phyloP scores from a whole-genome alignment of 2,329 filamentous ascomycete species.

The Stemphylium lycopersici region DNA sequence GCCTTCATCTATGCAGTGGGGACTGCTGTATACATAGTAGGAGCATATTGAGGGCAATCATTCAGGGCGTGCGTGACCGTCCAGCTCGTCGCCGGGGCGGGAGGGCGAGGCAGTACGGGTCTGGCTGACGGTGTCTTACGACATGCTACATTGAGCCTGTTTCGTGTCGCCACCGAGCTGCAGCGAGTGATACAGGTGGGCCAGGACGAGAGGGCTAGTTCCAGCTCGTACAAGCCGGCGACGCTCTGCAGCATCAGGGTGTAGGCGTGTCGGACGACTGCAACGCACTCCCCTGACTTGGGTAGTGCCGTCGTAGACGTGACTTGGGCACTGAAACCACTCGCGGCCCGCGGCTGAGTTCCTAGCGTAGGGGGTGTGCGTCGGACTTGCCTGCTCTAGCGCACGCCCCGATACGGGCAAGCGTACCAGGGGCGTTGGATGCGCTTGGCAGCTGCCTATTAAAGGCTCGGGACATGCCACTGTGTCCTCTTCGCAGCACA shows the following conservation, averaged over 20 bases:
- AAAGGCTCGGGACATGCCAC: constrained; percentile 47
- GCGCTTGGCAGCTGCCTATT: constrained; percentile 34
- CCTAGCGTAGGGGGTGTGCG: constrained; percentile 24
- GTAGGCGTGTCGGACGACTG: constrained; percentile 16
- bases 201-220: constrained; percentile 21
- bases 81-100: constrained; percentile 8
- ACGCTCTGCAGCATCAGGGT: constrained; percentile 10
- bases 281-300: constrained; percentile 24
- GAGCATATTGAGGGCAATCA: constrained; percentile 31
- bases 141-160: constrained; percentile 31
- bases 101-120: constrained; percentile 29
- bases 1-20: constrained; percentile 19
- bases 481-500: constrained; percentile 33
- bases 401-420: constrained; percentile 13
- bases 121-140: constrained; percentile 37
- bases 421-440: constrained; percentile 22
- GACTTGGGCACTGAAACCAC: constrained; percentile 28
- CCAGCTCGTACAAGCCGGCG: constrained; percentile 13
- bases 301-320: not conserved
- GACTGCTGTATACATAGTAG: constrained; percentile 7
- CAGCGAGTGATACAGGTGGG: constrained; percentile 34
- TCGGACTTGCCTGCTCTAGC: constrained; percentile 13
- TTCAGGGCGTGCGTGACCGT: constrained; percentile 24
- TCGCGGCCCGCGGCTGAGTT: constrained; percentile 34
- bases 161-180: constrained; percentile 38